Conservation (phyloP, 2,329 filamentous ascomycete genomes). For the Monosporascus cannonballus region DNA sequence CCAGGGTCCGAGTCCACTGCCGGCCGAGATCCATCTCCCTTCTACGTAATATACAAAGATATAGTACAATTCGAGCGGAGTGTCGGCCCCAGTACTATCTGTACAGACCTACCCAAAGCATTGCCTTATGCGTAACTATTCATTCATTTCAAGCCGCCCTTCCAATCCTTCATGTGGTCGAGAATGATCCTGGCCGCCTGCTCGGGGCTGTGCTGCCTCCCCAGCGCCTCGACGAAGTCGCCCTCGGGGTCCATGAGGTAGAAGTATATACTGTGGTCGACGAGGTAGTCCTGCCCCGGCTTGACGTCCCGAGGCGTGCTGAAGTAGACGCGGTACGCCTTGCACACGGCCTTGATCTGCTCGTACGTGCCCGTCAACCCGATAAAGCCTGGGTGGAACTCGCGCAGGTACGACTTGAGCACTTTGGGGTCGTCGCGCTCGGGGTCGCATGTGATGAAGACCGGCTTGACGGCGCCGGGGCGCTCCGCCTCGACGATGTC, state of each 20-base stretch:
- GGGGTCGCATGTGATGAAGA: conserved; percentile 96
- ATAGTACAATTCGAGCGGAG: background rate
- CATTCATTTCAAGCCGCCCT: conserved; percentile 9
- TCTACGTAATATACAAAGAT: background rate
- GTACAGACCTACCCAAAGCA: too few species aligned
- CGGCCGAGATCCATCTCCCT: too few species aligned
- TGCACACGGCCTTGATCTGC: conserved; percentile 89
- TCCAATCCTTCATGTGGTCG: conserved; percentile 70
- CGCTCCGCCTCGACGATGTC: conserved; percentile 57
- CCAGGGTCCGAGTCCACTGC: too few species aligned
- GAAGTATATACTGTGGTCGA: conserved; percentile 99
- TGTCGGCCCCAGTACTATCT: background rate
- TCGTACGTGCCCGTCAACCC: conserved; percentile 92
- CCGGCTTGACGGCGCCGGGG: conserved; percentile 56
- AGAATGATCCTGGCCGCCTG: conserved; percentile 78
- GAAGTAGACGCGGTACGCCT: conserved; percentile 95
- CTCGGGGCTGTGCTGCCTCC: conserved; percentile 86
- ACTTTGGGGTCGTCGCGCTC: conserved; percentile 82
- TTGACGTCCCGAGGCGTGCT: conserved; percentile 84
- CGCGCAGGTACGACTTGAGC: conserved; percentile 75
- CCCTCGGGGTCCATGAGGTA: conserved; percentile 99
- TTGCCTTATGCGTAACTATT: background rate
- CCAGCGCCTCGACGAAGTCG: conserved; percentile 95
- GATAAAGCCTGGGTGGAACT: conserved; percentile 83
- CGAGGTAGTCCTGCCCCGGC: conserved; percentile 91